Evolutionary conservation across 768 basidiomycete genomes (phyloP), one percentile per base, ranked within the genome.

Genomic region (Aureoboletus auriporus): DNA sequence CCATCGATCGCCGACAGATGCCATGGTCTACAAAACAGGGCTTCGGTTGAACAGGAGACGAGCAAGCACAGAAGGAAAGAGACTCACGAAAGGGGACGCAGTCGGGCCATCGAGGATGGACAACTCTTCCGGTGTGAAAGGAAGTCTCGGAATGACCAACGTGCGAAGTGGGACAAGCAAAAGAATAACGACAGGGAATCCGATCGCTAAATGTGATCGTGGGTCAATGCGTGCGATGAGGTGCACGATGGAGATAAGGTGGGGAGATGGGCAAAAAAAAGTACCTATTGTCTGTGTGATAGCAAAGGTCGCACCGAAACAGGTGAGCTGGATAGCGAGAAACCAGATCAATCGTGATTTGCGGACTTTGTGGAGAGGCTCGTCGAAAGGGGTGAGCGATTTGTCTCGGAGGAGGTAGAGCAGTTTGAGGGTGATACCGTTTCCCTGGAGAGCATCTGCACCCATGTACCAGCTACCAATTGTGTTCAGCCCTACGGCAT

Each of bases 141-240:
- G 76, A 37, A 94, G 67, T 16, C 73, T 73, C 0, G 93, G 91
- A 12, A 95, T 74, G n/a, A 89, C 55, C 49, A 75, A 70, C 23
- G 80, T 75, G 40, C 93, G 77, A 11, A 93, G 52, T 0, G 93
- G 94, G 20, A 95, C 74, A 12, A 96, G 75, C 34, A 90, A 66
- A 63, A 89, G 78, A 59, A 95, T 93, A 58, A 96, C 80, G 43
- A 95, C 75, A 0, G 93, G 92, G 64, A 96, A 96, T 1, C 86
- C 91, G 50, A 95, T 92, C 5, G 91, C 93, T 84, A 36, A 7
- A 31, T 4, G 62, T 50, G 12, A 34, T 47, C 11, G 44, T 27
- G 4, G 8, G 13, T 45, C 36, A 38, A 36, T n/a, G 12, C n/a
- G 36, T 36, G 6, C 16, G 20, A 23, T 23, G 2, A 4, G 20